These are phyloP conservation scores for Moesziomyces globuligerus DNA, from an alignment of 1,284 basidiomycete genomes.

Conservation along the genomic window DNA sequence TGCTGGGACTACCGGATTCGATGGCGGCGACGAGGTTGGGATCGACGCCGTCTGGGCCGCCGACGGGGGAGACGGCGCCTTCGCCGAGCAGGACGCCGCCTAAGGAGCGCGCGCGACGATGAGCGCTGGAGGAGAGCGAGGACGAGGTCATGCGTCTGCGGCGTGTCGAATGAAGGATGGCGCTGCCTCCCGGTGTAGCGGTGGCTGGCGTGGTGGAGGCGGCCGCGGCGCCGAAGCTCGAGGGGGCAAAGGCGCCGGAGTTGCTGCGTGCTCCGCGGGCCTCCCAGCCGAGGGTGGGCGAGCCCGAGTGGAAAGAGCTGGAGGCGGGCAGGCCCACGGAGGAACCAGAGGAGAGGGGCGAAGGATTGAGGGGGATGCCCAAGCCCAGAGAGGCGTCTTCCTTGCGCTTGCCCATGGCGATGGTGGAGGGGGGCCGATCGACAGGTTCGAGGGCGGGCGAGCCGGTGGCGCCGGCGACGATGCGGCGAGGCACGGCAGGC, in stretches of 20 bases:
- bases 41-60: constrained; percentile 66
- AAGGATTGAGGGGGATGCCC: constrained; percentile 40
- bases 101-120: constrained; percentile 63
- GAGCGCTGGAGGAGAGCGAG: constrained; percentile 44
- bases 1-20: constrained; percentile 45
- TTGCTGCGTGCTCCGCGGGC: constrained; percentile 28
- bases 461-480: constrained; percentile 14
- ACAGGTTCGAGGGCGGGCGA: constrained; percentile 27
- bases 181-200: constrained; percentile 30
- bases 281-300: constrained; percentile 34
- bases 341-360: constrained; percentile 33
- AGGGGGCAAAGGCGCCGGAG: constrained; percentile 29
- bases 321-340: constrained; percentile 27
- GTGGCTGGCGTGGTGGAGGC: constrained; percentile 28
- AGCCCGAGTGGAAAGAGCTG: constrained; percentile 35
- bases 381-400: constrained; percentile 40
- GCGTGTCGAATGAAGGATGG: constrained; percentile 27
- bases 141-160: constrained; percentile 43
- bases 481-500: constrained; percentile 36
- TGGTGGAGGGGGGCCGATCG: constrained; percentile 33
- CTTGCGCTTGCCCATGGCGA: constrained; percentile 42
- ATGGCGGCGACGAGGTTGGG: constrained; percentile 64
- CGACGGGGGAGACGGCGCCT: constrained; percentile 56
- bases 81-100: constrained; percentile 53
- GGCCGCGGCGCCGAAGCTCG: constrained; percentile 26